phyloP scores from a whole-genome alignment of 257 asterid genomes.

The Nicotiana sylvestris region DNA sequence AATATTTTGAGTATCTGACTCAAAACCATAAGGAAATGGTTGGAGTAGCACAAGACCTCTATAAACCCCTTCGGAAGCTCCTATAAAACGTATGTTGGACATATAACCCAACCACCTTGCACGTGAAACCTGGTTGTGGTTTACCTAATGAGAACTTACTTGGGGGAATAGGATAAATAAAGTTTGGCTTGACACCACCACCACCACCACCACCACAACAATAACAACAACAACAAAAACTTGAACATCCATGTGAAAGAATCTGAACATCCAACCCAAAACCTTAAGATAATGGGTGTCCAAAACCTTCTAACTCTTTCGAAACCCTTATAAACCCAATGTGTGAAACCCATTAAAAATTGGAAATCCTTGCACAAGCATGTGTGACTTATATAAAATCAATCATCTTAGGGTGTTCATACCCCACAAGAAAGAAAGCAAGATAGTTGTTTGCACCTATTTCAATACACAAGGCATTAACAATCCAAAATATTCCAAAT shows the following conservation, averaged over 20 bases:
- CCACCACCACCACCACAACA: no score
- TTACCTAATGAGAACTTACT: not conserved
- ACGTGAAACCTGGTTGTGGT: not conserved
- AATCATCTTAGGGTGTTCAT: not conserved
- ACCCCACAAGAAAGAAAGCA: not conserved
- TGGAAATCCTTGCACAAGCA: not conserved
- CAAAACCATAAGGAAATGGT: not conserved
- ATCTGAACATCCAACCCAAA: conserved; percentile 1
- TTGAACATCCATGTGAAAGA: not conserved
- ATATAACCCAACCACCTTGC: not conserved
- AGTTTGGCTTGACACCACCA: not conserved
- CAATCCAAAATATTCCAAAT: not conserved
- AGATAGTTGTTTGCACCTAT: not conserved
- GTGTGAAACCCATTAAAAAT: not conserved
- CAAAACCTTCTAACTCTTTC: not conserved
- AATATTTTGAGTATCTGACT: not conserved
- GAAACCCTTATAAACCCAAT: not conserved
- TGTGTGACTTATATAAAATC: not conserved
- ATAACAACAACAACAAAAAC: no score
- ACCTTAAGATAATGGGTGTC: not conserved
- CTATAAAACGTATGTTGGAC: not conserved
- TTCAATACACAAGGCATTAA: not conserved
- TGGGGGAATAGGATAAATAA: not conserved
- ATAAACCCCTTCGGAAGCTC: not conserved
- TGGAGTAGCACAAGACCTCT: not conserved